These are phyloP conservation scores for Colletotrichum sp. DNA, from an alignment of 2,329 filamentous ascomycete genomes.

Conservation along the genomic window DNA sequence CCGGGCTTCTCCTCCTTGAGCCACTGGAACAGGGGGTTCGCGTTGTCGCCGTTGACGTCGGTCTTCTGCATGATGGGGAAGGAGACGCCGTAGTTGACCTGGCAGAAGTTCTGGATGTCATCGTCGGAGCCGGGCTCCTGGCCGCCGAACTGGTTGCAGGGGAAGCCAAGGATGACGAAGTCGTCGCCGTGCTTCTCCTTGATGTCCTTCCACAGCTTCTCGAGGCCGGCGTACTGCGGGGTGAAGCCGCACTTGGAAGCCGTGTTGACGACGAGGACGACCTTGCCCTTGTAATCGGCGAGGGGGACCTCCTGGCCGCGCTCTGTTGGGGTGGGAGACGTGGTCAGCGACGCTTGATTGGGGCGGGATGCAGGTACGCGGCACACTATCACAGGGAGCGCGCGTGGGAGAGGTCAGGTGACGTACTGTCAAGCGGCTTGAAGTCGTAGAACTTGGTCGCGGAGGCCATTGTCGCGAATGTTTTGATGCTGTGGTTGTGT, in stretches of 20 bases:
- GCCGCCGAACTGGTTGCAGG: constrained; percentile 94
- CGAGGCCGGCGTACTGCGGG: constrained; percentile 89
- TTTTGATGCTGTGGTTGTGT: neutral
- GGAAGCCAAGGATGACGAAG: constrained; percentile 92
- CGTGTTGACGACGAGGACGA: constrained; percentile 95
- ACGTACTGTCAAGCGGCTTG: constrained; percentile 80
- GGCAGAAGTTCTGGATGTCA: constrained; percentile 84
- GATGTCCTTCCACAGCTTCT: constrained; percentile 85
- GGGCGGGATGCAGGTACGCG: neutral
- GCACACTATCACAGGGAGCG: neutral
- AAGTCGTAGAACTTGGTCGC: constrained; percentile 76
- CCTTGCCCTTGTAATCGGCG: constrained; percentile 81
- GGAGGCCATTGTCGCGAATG: constrained; percentile 38
- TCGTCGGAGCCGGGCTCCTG: constrained; percentile 89
- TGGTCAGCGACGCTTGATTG: neutral
- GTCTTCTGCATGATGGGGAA: constrained; percentile 94
- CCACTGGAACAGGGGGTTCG: constrained; percentile 82
- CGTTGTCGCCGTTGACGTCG: constrained; percentile 88
- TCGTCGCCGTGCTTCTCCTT: constrained; percentile 72
- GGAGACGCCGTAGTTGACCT: constrained; percentile 90
- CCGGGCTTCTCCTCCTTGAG: constrained; percentile 78
- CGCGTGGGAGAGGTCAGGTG: neutral
- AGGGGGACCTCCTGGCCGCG: constrained; percentile 76
- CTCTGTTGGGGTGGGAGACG: constrained; percentile 51
- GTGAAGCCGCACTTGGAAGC: constrained; percentile 99